These are phyloP conservation scores for Lipomyces yarrowii DNA, from an alignment of 1,139 yeast genomes.

Conservation along the genomic window DNA sequence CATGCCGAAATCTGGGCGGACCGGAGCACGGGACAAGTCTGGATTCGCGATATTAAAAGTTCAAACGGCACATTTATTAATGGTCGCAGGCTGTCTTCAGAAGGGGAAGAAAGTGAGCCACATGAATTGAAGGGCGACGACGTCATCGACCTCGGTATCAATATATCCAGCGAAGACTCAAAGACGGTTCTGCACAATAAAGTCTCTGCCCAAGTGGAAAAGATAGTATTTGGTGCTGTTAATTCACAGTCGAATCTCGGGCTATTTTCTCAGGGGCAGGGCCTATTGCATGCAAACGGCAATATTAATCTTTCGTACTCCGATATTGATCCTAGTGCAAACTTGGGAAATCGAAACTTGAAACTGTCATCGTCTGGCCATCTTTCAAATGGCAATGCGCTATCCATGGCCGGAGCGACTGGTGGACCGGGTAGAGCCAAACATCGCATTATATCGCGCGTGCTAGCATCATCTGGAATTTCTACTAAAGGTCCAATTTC, in stretches of 20 bases:
- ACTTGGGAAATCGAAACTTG: background rate
- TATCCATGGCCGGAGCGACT: constrained; percentile 11
- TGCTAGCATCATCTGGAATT: constrained; percentile 15
- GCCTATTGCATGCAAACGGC: background rate
- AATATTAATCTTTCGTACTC: constrained; percentile 9
- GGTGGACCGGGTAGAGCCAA: constrained; percentile 11
- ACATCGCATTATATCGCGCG: constrained; percentile 26
- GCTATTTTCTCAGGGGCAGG: constrained; percentile 3
- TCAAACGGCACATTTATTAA: constrained; percentile 95
- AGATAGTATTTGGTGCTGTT: constrained; percentile 25
- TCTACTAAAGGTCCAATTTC: constrained; percentile 28
- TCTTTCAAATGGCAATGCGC: constrained; percentile 3
- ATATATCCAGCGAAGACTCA: constrained; percentile 50
- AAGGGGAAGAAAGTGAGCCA: constrained; percentile 55
- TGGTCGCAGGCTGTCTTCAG: constrained; percentile 66
- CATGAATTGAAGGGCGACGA: constrained; percentile 73
- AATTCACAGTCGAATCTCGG: constrained; percentile 7
- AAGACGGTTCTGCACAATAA: constrained; percentile 31
- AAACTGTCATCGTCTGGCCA: background rate
- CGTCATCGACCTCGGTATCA: constrained; percentile 84
- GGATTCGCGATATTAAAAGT: constrained; percentile 81
- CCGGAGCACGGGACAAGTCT: constrained; percentile 64
- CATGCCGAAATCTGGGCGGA: constrained; percentile 91
- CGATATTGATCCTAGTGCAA: constrained; percentile 16
- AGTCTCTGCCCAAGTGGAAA: constrained; percentile 33